Conservation (phyloP, 257 asterid species). For the Solanum microdontum region DNA sequence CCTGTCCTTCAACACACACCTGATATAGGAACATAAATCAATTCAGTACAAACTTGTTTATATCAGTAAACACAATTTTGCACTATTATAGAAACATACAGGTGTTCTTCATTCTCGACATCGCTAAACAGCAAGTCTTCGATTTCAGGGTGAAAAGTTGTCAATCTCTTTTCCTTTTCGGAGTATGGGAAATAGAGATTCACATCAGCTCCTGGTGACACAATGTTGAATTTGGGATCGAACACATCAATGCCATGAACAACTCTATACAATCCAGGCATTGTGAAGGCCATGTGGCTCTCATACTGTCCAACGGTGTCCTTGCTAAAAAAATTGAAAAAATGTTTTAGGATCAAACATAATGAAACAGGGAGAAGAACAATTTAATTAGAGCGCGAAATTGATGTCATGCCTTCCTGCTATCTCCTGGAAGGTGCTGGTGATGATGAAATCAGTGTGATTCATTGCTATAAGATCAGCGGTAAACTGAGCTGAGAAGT, state of each 20-base stretch:
- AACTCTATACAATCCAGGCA: conserved; percentile 93
- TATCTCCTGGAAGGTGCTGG: conserved; percentile 95
- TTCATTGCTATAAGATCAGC: conserved; percentile 97
- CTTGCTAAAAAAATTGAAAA: conserved; percentile 37
- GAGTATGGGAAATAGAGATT: conserved; percentile 60
- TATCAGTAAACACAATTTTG: background rate
- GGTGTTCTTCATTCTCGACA: conserved; percentile 77
- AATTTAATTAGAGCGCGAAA: background rate
- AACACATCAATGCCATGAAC: conserved; percentile 90
- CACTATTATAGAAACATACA: conserved; percentile 30
- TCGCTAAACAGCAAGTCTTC: conserved; percentile 73
- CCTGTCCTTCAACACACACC: conserved; percentile 81
- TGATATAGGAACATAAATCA: background rate
- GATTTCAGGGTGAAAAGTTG: conserved; percentile 61
- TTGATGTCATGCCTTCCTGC: conserved; percentile 67
- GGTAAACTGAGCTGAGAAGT: conserved; percentile 90
- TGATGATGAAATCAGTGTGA: conserved; percentile 94
- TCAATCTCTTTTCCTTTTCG: conserved; percentile 65
- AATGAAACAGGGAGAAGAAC: background rate
- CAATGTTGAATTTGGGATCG: conserved; percentile 97
- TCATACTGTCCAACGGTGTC: conserved; percentile 97
- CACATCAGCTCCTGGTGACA: conserved; percentile 87
- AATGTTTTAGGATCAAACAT: background rate
- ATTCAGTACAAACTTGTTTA: background rate
- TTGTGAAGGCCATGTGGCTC: conserved; percentile 89